Percentiles rank a stretch among this genome's conserved stretches.
phyloP scores from a whole-genome alignment of 2,329 filamentous ascomycete genomes.

The Diaporthe aspalathi region DNA sequence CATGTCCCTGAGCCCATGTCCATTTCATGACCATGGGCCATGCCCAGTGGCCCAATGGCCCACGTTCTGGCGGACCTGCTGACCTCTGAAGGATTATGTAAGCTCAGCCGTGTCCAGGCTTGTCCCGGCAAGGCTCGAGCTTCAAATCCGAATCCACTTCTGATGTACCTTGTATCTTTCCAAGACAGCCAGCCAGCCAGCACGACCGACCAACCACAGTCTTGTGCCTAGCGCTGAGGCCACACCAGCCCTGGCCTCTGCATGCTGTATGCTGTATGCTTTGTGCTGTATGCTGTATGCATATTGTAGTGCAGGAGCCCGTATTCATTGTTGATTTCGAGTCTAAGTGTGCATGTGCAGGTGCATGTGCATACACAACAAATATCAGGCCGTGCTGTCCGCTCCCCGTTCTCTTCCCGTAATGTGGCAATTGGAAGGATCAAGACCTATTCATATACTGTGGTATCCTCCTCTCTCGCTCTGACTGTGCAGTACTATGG shows the following conservation, averaged over 20 bases:
- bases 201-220: constrained; percentile 12
- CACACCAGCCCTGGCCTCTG: constrained; percentile 16
- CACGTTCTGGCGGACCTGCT: constrained; percentile 12
- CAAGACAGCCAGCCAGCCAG: background rate
- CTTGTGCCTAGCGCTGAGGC: constrained; percentile 30
- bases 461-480: background rate
- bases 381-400: background rate
- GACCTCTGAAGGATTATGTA: constrained; percentile 3
- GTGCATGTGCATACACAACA: constrained; percentile 1
- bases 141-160: background rate
- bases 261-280: too few relatives aligned
- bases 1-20: constrained; percentile 14
- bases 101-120: constrained; percentile 27
- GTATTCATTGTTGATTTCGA: background rate
- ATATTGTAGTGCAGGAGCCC: background rate
- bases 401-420: background rate
- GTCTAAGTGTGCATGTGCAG: too few relatives aligned
- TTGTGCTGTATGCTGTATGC: background rate
- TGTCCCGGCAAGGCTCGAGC: constrained; percentile 7
- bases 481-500: background rate
- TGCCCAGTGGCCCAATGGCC: background rate
- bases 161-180: constrained; percentile 14
- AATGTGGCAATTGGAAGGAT: too few relatives aligned
- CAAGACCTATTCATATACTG: background rate
- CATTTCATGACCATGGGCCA: background rate